A percentile compares a stretch with the other conserved stretches of the same genome.
Conservation (phyloP, 768 basidiomycete genomes). For the Floccularia luteovirens region DNA sequence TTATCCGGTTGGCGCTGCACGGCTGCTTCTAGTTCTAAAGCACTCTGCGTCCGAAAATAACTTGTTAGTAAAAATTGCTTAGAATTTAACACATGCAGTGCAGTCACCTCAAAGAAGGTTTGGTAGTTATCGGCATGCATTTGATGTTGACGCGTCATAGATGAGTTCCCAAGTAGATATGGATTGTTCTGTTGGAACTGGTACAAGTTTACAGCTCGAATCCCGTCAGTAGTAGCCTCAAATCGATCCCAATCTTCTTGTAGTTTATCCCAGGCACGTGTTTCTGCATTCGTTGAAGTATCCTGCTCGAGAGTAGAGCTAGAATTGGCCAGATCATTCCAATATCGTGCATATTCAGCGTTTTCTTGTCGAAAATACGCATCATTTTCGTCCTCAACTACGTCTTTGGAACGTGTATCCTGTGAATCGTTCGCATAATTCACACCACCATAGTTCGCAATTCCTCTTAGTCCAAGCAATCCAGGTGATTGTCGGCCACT, state of each 20-base stretch:
- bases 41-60: conserved; percentile 42
- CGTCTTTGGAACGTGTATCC: background rate
- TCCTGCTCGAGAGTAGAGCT: conserved; percentile 16
- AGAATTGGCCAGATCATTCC: no score
- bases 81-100: background rate
- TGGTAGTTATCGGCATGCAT: conserved; percentile 25
- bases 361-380: conserved; percentile 71
- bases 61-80: conserved; percentile 10
- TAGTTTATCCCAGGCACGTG: conserved; percentile 51
- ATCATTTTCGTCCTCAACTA: conserved; percentile 44
- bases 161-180: conserved; percentile 58
- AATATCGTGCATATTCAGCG: conserved; percentile 54
- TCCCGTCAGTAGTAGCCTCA: conserved; percentile 64
- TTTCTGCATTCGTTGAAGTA: conserved; percentile 16
- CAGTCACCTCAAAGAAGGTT: conserved; percentile 34
- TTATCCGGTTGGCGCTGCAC: conserved; percentile 73
- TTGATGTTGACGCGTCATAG: conserved; percentile 42
- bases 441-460: no score
- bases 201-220: conserved; percentile 51
- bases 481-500: background rate
- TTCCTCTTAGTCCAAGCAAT: background rate
- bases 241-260: conserved; percentile 79
- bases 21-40: conserved; percentile 83
- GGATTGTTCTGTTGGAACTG: conserved; percentile 76
- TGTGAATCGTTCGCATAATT: background rate